Base-by-base conservation (phyloP, 495 filamentous ascomycete species). In the Glonium stellatum region DNA sequence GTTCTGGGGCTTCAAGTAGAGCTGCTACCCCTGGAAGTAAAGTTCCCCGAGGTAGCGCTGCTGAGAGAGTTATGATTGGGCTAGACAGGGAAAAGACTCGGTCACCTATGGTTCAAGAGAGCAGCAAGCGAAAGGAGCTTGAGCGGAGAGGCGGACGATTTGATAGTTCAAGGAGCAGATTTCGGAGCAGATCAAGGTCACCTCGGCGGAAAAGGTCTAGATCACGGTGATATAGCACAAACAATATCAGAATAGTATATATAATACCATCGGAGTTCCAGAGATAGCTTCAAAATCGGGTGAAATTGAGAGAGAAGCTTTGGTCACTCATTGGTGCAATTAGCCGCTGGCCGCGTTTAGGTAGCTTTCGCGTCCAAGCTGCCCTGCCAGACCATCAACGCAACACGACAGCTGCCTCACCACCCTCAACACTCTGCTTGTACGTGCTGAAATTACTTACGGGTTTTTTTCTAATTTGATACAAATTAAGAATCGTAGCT, bases 61-160 rank as follows among this genome's bases (percentile, higher is more conserved):
- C 73, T 15, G 77, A 77, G 69, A 68, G 69, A 59, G 67, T 75
- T 39, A 70, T 75, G 68, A 69, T 58, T 35, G 73, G 66, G 48
- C 66, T 71, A 63, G 74, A 73, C 58, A 67, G 70, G 59, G 71
- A 70, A 23, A 42, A 49, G 35, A 18, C 57, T 35, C 21, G 58
- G 18, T 36, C 35, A 11, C 23, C 49, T 4, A 41, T 39, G 21
- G 52, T 51, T 44, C 58, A 46, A 25, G 39, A 51, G 23, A 18
- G 31, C 3, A 42, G 47, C 8, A 60, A 58, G 52, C 52, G 54
- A 37, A 64, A 53, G 49, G 62, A 64, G 23, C 41, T 53, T 6
- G 62, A 64, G 37, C 62, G 44, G 18, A 50, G 57, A 44, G 58
- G 57, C 2, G 52, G 57, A n/a, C 54, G 57, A 15, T 23, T 25